Percentiles rank a stretch among this genome's conserved stretches.
Evolutionary conservation across 164 flowering plant genomes (phyloP).

Genomic region (Cinnamomum chago): DNA sequence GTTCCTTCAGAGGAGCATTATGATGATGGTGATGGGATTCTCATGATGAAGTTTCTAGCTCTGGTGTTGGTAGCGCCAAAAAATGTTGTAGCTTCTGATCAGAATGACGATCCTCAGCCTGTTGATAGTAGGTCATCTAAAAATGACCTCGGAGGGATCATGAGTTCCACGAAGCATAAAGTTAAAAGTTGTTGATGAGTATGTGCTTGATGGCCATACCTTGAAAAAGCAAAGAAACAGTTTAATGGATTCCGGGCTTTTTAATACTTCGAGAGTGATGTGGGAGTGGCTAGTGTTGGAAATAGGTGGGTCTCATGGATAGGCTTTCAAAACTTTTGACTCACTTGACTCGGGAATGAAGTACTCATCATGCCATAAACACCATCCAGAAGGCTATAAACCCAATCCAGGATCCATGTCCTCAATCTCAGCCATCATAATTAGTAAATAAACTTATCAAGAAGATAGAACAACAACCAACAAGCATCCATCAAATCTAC

Average conservation of each 20-base stretch:
- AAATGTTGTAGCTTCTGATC: slow-evolving; percentile 28
- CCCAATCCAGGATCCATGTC: too few species aligned
- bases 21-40: slow-evolving; percentile 42
- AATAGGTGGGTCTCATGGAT: too few species aligned
- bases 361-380: too few species aligned
- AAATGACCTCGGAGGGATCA: slow-evolving; percentile 30
- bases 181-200: slow-evolving; percentile 30
- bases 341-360: too few species aligned
- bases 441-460: too few species aligned
- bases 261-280: slow-evolving; percentile 21
- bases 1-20: slow-evolving; percentile 86
- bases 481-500: too few species aligned
- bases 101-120: slow-evolving; percentile 24
- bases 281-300: too few species aligned
- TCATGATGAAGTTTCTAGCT: slow-evolving; percentile 67
- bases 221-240: slow-evolving; percentile 30
- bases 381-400: too few species aligned
- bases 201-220: slow-evolving; percentile 41
- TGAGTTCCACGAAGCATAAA: slow-evolving; percentile 43
- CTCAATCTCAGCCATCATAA: too few species aligned
- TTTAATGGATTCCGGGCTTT: slow-evolving; percentile 22
- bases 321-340: too few species aligned
- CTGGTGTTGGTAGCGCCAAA: slow-evolving; percentile 15
- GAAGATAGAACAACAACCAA: too few species aligned
- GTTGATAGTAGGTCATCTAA: slow-evolving; percentile 22